Evolutionary conservation across 768 basidiomycete genomes (phyloP), one percentile per base, ranked within the genome.

Genomic region (Xerocomellus intermedius): DNA sequence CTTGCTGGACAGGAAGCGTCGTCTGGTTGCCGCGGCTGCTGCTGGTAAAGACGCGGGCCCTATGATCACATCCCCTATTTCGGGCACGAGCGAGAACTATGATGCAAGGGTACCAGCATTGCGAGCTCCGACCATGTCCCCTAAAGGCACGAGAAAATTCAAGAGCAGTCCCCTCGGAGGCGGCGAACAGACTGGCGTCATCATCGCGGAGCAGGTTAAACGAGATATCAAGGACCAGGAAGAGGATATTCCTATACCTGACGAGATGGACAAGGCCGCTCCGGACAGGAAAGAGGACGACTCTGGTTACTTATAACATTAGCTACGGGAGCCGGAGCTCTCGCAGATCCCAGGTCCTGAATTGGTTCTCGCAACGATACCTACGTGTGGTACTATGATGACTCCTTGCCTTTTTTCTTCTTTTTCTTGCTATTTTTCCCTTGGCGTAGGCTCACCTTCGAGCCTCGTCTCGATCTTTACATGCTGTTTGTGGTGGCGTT

Each of bases 121-220:
- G 42, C 63, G 71, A 48, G n/a, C 59, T 41, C 36, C 50, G 33
- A 52, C 56, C 19, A 53, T 54, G 17, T 49, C 63, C 36, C 50
- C 59, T 48, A 86, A 83, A 63, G 83, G 82, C 22, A 73, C 76
- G 21, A 63, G 62, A 59, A 76, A 81, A 56, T 91, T 89, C 72
- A 90, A 89, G 81, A 90, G 87, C 64, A 89, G 82, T 64, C 87
- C 86, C 32, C 71, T 87, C 32, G 79, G 74, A 21, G 77, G 79
- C 33, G 72, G 70, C 24, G 78, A 78, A 48, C 66, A 74, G 42
- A 65, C 60, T 8, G 77, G 77, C 2, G 69, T 77, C 5, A 76
- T 80, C n/a, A 74, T 80, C 33, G 79, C 82, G 14, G 81, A 81
- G 64, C 72, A 75, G 63, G 70, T 82, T 30, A 76, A 74, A 52